phyloP scores from a whole-genome alignment of 345 rosid species.

The Carallia pectinifolia region DNA sequence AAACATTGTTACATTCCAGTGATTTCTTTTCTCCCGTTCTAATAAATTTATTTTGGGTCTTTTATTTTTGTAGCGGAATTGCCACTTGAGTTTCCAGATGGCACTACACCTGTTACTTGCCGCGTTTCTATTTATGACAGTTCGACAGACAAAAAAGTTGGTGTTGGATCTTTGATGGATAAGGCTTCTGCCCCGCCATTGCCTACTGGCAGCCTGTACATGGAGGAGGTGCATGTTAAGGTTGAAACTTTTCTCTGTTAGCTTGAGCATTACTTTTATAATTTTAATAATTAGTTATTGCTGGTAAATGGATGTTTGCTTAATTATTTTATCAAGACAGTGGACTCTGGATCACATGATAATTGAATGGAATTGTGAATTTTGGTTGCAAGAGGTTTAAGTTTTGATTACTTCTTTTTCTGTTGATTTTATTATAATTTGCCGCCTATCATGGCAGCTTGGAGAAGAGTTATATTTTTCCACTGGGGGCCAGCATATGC shows the following conservation, averaged over 20 bases:
- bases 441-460: slow-evolving; percentile 47
- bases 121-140: slow-evolving; percentile 86
- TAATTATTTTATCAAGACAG: neutral
- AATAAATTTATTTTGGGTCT: slow-evolving; percentile 4
- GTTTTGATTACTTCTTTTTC: neutral
- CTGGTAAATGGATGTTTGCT: slow-evolving; percentile 13
- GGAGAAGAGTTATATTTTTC: slow-evolving; percentile 79
- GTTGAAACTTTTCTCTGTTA: slow-evolving; percentile 36
- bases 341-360: neutral
- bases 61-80: slow-evolving; percentile 58
- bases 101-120: slow-evolving; percentile 95
- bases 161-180: slow-evolving; percentile 79
- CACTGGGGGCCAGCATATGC: slow-evolving; percentile 83
- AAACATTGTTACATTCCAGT: neutral
- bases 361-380: neutral
- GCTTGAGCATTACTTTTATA: neutral
- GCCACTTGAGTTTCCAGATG: slow-evolving; percentile 97
- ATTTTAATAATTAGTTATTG: slow-evolving; percentile 5
- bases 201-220: slow-evolving; percentile 74
- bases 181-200: slow-evolving; percentile 81
- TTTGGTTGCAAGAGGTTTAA: neutral
- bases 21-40: slow-evolving; percentile 3
- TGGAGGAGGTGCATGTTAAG: slow-evolving; percentile 95
- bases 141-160: slow-evolving; percentile 83
- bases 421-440: slow-evolving; percentile 2